These are phyloP conservation scores for Colletotrichum camelliae DNA, from an alignment of 2,329 filamentous ascomycete species.

Conservation along the genomic window DNA sequence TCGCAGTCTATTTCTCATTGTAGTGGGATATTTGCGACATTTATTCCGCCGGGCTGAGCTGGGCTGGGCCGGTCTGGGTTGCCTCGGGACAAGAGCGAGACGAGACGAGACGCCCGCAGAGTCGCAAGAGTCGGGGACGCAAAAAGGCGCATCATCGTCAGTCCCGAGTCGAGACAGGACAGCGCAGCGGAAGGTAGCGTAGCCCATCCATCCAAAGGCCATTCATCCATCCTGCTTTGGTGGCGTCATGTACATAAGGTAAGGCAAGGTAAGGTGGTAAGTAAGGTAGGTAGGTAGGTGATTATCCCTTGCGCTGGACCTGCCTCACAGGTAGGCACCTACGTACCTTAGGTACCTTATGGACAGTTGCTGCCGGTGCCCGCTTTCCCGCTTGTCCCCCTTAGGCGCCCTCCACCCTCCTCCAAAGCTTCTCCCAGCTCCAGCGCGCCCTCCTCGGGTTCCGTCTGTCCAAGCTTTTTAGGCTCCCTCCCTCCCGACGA, in stretches of 20 bases:
- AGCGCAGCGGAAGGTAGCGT: neutral
- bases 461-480: conserved; percentile 19
- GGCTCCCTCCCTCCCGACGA: conserved; percentile 7
- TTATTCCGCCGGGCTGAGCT: neutral
- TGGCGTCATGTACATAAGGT: neutral
- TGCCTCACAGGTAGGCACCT: too few species aligned
- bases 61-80: neutral
- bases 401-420: neutral
- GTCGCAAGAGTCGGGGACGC: neutral
- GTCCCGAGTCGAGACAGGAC: neutral
- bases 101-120: neutral
- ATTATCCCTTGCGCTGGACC: too few species aligned
- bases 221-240: neutral
- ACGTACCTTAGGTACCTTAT: too few species aligned
- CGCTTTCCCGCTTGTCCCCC: neutral
- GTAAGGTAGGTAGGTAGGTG: too few species aligned
- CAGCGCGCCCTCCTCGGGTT: conserved; percentile 8
- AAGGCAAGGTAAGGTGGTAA: neutral
- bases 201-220: too few species aligned
- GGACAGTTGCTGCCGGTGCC: neutral
- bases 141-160: neutral
- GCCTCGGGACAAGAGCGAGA: neutral
- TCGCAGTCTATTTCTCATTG: neutral
- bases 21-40: neutral
- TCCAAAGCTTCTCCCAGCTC: neutral